Conservation (phyloP, 441 rosid genomes). For the Macaranga tanarius region DNA sequence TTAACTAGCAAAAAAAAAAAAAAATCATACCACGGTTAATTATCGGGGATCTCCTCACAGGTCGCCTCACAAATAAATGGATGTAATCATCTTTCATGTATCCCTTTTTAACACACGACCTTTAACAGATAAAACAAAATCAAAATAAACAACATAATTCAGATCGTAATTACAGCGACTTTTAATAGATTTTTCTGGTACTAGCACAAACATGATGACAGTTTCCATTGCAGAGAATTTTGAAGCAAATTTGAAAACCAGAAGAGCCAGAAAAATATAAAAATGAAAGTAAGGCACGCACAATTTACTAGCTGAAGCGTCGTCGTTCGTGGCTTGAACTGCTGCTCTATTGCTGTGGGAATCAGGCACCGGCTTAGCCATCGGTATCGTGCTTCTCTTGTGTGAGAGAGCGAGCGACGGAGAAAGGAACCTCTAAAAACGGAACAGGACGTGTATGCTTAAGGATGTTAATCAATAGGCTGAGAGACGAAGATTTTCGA, state of each 20-base stretch:
- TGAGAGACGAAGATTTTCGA: too few relatives aligned
- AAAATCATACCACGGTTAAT: slow-evolving; percentile 79
- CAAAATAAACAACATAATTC: not conserved
- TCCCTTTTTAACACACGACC: slow-evolving; percentile 87
- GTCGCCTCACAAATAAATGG: slow-evolving; percentile 77
- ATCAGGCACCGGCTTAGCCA: slow-evolving; percentile 42
- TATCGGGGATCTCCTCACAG: slow-evolving; percentile 90
- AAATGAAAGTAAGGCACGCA: slow-evolving; percentile 28
- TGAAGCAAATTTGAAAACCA: too few relatives aligned
- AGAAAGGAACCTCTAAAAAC: too few relatives aligned
- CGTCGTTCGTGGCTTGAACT: slow-evolving; percentile 96
- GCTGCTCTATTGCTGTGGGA: slow-evolving; percentile 72
- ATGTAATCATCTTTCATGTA: slow-evolving; percentile 89
- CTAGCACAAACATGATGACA: too few relatives aligned
- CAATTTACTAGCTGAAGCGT: slow-evolving; percentile 95
- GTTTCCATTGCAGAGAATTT: too few relatives aligned
- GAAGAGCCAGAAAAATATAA: not conserved
- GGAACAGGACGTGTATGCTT: too few relatives aligned
- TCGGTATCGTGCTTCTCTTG: slow-evolving; percentile 1
- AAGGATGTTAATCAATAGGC: too few relatives aligned
- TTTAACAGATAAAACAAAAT: slow-evolving; percentile 25
- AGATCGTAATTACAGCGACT: not conserved
- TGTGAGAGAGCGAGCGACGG: not conserved
- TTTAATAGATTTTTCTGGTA: too few relatives aligned
- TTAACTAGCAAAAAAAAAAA: not conserved